A percentile compares a stretch with the other conserved stretches of the same genome.
These are phyloP conservation scores for Naganishia antarctica DNA, from an alignment of 768 basidiomycete genomes.

Conservation along the genomic window DNA sequence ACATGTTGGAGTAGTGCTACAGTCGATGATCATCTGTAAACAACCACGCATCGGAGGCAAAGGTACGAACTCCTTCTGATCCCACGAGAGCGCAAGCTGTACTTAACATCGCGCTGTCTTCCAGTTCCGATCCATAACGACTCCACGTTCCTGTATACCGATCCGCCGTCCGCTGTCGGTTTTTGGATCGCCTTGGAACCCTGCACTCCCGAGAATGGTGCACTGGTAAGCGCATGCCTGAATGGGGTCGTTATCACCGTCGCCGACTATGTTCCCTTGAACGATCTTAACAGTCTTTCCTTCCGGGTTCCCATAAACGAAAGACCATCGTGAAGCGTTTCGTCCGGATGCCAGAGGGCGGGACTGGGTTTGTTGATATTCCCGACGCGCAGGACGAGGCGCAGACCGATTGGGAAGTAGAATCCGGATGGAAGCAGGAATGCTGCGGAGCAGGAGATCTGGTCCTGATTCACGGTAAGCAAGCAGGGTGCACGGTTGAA, in stretches of 20 bases:
- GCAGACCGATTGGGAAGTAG: slow-evolving; percentile 40
- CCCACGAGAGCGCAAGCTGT: background rate
- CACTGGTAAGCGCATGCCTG: slow-evolving; percentile 44
- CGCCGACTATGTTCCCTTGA: background rate
- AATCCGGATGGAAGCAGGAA: slow-evolving; percentile 42
- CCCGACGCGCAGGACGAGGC: slow-evolving; percentile 27
- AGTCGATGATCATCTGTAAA: slow-evolving; percentile 94
- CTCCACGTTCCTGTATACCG: slow-evolving; percentile 77
- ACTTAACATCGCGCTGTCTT: background rate
- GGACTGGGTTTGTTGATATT: slow-evolving; percentile 65
- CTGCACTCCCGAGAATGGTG: slow-evolving; percentile 59
- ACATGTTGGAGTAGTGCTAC: slow-evolving; percentile 58
- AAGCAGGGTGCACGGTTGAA: background rate
- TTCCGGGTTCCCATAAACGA: slow-evolving; percentile 77
- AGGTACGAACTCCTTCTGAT: slow-evolving; percentile 54
- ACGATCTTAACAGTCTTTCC: slow-evolving; percentile 34
- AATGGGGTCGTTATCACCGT: too few species aligned
- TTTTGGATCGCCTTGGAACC: slow-evolving; percentile 94
- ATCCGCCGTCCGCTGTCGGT: slow-evolving; percentile 84
- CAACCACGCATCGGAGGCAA: slow-evolving; percentile 87
- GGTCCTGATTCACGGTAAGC: slow-evolving; percentile 84
- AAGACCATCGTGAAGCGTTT: slow-evolving; percentile 76
- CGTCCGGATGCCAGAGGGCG: slow-evolving; percentile 63
- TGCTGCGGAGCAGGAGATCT: slow-evolving; percentile 62
- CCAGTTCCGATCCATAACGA: slow-evolving; percentile 84